phyloP scores from a whole-genome alignment of 73 alveolate genomes.

The Symbiodinium pilosum region DNA sequence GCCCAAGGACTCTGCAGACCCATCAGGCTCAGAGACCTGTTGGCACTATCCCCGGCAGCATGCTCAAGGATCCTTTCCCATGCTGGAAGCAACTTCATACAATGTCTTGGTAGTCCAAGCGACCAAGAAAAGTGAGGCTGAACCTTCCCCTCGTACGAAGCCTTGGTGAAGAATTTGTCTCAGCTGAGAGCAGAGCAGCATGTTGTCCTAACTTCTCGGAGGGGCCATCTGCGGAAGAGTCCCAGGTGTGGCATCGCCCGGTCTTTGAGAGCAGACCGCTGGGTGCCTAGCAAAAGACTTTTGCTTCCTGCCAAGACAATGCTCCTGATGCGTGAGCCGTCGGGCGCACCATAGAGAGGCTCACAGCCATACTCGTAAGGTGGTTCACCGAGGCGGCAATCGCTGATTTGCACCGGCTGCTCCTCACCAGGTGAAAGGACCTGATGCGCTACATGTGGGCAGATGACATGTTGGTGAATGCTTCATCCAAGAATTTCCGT shows the following conservation, averaged over 20 bases:
- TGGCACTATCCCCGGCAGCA: not conserved
- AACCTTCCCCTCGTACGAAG: slow-evolving; percentile 21
- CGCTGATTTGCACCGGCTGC: not conserved
- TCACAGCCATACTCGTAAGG: not conserved
- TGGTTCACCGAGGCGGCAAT: slow-evolving; percentile 6
- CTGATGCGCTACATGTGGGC: not conserved
- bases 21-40: too few species aligned
- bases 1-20: not conserved
- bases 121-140: not conserved
- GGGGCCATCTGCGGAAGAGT: not conserved
- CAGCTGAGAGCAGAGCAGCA: too few species aligned
- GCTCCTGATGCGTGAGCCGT: too few species aligned
- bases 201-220: not conserved
- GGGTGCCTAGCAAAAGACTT: not conserved
- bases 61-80: not conserved
- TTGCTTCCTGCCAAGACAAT: too few species aligned
- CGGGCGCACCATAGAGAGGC: not conserved
- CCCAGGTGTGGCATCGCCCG: slow-evolving; percentile 45
- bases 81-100: not conserved
- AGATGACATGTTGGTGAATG: too few species aligned
- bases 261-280: slow-evolving; percentile 22
- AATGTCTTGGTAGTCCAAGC: not conserved
- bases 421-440: not conserved
- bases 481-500: too few species aligned
- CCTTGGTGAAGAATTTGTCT: too few species aligned